Evolutionary conservation across 2,329 filamentous ascomycete genomes (phyloP), one percentile per base, ranked within the genome.

Genomic region (Colletotrichum sp.): DNA sequence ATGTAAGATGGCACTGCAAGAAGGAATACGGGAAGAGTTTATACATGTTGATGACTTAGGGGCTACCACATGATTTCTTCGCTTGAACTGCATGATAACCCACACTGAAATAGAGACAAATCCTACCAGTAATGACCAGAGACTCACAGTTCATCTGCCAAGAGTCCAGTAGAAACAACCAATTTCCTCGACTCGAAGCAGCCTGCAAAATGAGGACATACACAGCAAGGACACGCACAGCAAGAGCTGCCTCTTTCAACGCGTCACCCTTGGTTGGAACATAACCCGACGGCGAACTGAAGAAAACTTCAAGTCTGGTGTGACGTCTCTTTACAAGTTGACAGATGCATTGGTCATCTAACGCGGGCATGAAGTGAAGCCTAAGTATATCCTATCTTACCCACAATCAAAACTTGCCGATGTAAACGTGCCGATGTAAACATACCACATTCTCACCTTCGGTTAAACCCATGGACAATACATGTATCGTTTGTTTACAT

Each of bases 401-500:
- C 3, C n/a, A 48, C n/a, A 6, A n/a, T 48, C 10, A 4, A 21
- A 48, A 4, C n/a, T 48, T 21, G 43, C 4, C n/a, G 12, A 13
- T 48, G 43, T 13, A 21, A 48, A 13, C 3, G 2, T 21, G 43
- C n/a, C n/a, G 12, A 13, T 48, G 43, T 13, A 21, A 48, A 13
- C 3, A 1, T 21, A n/a, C n/a, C 10, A 48, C n/a, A 48, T 8
- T 48, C 9, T 21, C 10, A 21, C 6, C 10, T 9, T 48, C 43
- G 5, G n/a, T 1, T 48, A 4, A 21, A 1, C 5, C 3, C 2
- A 4, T 48, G 6, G n/a, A 21, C 10, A 1, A 48, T 48, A 21
- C 3, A 48, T 10, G 10, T 21, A 21, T 7, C 10, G 2, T 21
- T 48, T 48, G n/a, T 48, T 13, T 48, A 7, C n/a, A 21, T 13